Evolutionary conservation across 148 eudicot genomes (phyloP), one percentile per base, ranked within the genome.

Genomic region (Simmondsia chinensis): DNA sequence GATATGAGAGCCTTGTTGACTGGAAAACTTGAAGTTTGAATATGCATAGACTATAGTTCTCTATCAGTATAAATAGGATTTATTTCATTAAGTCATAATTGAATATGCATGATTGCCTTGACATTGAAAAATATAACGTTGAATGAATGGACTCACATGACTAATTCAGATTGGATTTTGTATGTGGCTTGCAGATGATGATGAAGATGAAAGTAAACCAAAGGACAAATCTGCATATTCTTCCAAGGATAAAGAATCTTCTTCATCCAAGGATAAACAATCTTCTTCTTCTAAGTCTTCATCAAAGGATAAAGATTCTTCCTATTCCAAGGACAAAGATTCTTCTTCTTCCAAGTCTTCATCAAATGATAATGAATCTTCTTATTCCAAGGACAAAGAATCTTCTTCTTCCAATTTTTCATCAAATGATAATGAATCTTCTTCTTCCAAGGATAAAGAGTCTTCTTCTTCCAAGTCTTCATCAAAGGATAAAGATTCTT

Each of bases 181-280:
- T 5, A 9, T 5, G 31, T 28, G 6, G 31, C 9, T 28, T 39
- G 4, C 20, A 59, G 67, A 31, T 20, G 18, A 4, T 4, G 68
- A 56, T 48, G 68, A 55, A 56, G 68, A 63, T n/a, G 54, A 53
- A 9, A 46, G 54, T 40, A 60, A 56, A 34, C 57, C 68, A 12
- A 41, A 41, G 68, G 55, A 20, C 61, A 55, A 21, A 38, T 23
- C 27, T 13, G 41, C 17, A 10, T 34, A 37, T 0, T 39, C 43
- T 20, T 39, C 43, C n/a, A 10, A 20, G 12, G 14, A 21, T 15
- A n/a, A n/a, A n/a, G 36, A 23, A 10, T 22, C 23, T 24, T 33
- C 61, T 4, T 4, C 38, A 13, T 7, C 23, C 2, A 8, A 9
- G 7, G n/a, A n/a, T n/a, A n/a, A n/a, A n/a, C n/a, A n/a, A n/a